Conservation (phyloP, 441 rosid genomes). For the Sinapis alba region DNA sequence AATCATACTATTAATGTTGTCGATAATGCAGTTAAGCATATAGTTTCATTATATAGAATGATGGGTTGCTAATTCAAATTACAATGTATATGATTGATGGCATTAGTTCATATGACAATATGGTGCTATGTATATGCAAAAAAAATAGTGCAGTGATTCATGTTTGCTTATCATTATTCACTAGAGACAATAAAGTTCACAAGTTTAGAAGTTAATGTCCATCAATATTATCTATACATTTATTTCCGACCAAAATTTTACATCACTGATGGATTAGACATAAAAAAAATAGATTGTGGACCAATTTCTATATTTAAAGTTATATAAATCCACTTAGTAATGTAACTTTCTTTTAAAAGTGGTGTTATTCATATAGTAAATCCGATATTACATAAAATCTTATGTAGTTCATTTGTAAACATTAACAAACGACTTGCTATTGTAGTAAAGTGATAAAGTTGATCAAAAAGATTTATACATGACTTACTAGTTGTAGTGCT, state of each 20-base stretch:
- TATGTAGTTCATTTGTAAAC: conserved; percentile 23
- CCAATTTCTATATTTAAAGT: background rate
- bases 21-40: background rate
- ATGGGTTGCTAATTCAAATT: background rate
- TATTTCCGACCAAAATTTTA: background rate
- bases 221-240: background rate
- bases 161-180: background rate
- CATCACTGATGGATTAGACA: conserved; percentile 1
- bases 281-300: conserved; percentile 11
- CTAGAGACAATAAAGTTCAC: background rate
- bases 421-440: conserved; percentile 14
- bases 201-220: background rate
- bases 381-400: conserved; percentile 20
- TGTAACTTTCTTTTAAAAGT: conserved; percentile 22
- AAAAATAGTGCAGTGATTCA: background rate
- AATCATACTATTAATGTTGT: background rate
- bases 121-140: background rate
- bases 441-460: conserved; percentile 13
- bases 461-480: conserved; percentile 13
- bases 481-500: background rate
- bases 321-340: conserved; percentile 1
- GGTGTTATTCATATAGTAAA: background rate
- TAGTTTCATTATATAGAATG: background rate
- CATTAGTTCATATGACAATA: background rate
- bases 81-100: background rate